Base-by-base conservation (phyloP, 305 asterid genomes). In the Plantago lanceolata region DNA sequence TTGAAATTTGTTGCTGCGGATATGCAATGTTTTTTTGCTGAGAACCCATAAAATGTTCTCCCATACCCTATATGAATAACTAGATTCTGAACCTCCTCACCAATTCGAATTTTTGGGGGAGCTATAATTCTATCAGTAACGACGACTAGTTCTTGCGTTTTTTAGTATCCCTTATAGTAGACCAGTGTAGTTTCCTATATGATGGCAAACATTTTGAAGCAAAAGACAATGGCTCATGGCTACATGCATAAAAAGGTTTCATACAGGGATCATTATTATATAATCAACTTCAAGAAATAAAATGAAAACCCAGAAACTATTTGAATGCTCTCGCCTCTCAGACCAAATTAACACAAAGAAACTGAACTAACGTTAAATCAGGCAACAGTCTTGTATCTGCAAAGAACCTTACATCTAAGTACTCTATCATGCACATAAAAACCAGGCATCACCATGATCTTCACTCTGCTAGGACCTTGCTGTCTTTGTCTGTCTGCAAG, bases 391-490 rank as follows among this genome's bases (percentile, higher is more conserved):
- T 83, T 84, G 37, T 84, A 84, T 78, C 88, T 81, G 82, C 97
- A 88, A 13, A 88, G 73, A 70, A 88, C 96, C 79, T 84, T 84
- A 68, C 96, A 91, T 76, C 82, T 86, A 57, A 91, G 81, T 19
- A 84, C 94, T 67, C 74, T 78, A 65, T 88, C 88, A 50, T 86
- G 83, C 80, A 91, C 92, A 80, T 84, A 91, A 72, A 91, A 91
- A 1, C 97, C 97, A 52, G 96, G 97, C 95, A 83, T 83, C n/a
- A 89, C 96, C 98, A 89, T 84, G 12, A 89, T 75, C 80, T 89
- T 89, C 9, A 92, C 95, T 71, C 75, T 63, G 70, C 85, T 73
- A 3, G 72, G 44, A 61, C 90, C 85, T 64, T 84, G 84, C 14
- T 72, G 57, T 61, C 73, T 84, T 44, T 81, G 89, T 71, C 78